Evolutionary conservation across 2,329 filamentous ascomycete genomes (phyloP), one percentile per base, ranked within the genome.

Genomic region (Colletotrichum chlorophyti): DNA sequence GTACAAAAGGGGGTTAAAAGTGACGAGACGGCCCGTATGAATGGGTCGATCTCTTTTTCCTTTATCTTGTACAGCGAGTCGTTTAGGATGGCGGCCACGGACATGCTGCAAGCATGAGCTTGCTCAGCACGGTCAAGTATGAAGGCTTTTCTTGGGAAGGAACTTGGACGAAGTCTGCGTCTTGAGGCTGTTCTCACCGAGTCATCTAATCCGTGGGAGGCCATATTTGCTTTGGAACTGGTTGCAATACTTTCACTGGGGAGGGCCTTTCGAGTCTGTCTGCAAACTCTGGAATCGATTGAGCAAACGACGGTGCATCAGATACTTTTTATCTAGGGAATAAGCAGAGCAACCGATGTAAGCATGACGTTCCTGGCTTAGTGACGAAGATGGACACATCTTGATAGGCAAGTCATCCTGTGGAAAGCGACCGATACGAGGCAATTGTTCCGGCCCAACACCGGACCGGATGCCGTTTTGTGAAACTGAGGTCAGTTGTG

Each of bases 61-160:
- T n/a, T n/a, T n/a, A n/a, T 59, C 31, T 57, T 60, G 57, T 60
- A 57, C 51, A 45, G 24, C 52, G 32, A 23, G 15, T 34, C 37
- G 31, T 17, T n/a, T 45, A 21, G 47, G 21, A 21, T 26, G 23
- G 31, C n/a, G 21, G 24, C 15, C 32, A 31, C 10, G 24, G 31
- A 31, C 26, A 17, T 37, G 8, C 15, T 15, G 29, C 19, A 27
- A 40, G 27, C 15, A 37, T 11, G 21, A n/a, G 43, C 38, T 43
- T 43, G 38, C 31, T 38, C 21, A 29, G 37, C 32, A 31, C 45
- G 57, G 43, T 48, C 37, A 43, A 26, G 42, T 31, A 43, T 27
- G 38, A 26, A 24, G 19, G n/a, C n/a, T 15, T 26, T 50, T 38
- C 17, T 40, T 21, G 29, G 41, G 24, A 10, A 19, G 14, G 41